Base-by-base conservation (phyloP, 345 rosid species). In the Citrus reticulata region DNA sequence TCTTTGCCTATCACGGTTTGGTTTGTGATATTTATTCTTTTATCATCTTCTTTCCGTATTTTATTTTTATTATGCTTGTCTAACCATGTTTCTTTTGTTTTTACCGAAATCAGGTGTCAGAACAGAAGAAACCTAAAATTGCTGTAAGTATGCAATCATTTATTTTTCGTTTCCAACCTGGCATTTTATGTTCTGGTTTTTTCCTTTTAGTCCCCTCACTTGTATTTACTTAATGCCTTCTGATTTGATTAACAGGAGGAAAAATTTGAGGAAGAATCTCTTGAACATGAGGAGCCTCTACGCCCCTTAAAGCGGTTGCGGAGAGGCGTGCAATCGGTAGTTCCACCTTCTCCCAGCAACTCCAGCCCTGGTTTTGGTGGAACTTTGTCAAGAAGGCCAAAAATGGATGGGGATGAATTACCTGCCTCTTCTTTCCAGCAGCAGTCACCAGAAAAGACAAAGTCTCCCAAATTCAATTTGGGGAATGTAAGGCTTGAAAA, bases 301-400 rank as follows among this genome's bases (percentile, higher is more conserved):
- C 91, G 79, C 3, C 99, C 98, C 24, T 66, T 95, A 42, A 96
- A 96, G 89, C 88, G 97, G 82, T 66, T 83, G 75, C 89, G 96
- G 14, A 89, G 89, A 81, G 81, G 87, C 46, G 95, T 85, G 77
- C 89, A 85, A 57, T 83, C 82, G 78, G 79, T 77, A 20, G 61
- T 46, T 51, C 74, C 87, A 32, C 57, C 83, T 63, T 81, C 83
- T 69, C 49, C 70, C 8, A 78, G 70, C 35, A 64, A 76, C 73
- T 64, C 70, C 76, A 83, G 68, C 71, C 77, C 87, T 34, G 46
- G 20, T 39, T 71, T 67, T 2, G 87, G 24, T 34, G 88, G 85
- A 75, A 39, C 80, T 34, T 57, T 64, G 51, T 80, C 74, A 20
- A 83, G 66, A 40, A 77, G 20, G 74, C 86, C 84, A 62, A 87